Evolutionary conservation across 208 protist genomes (phyloP), one percentile per base, ranked within the genome.

Genomic region (Hexamita inflata): DNA sequence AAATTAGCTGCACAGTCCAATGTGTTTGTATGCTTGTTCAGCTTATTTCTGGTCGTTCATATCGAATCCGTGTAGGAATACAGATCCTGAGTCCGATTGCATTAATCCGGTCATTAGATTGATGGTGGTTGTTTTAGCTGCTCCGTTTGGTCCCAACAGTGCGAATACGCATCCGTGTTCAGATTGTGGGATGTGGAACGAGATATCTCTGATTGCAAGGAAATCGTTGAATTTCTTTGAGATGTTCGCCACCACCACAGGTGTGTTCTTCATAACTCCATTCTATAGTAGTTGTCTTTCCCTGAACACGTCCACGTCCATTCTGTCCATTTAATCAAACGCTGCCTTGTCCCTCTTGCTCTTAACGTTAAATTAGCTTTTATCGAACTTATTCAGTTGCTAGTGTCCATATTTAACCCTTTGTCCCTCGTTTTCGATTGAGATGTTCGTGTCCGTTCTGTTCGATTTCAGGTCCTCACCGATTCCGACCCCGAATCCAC

Each of bases 61-160:
- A 45, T 13, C 32, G 30, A n/a, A 13, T n/a, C 11, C 39, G 53
- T 34, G 9, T 11, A 75, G 7, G 29, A 11, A 39, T 7, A 40
- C 68, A 15, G 68, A 9, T 28, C 68, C 68, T 28, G 4, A 9
- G 11, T 4, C 59, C 11, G 53, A 9, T 15, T 34, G 2, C 28
- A 39, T 34, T 7, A 70, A 28, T 4, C 74, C 74, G 9, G 61
- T 58, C 61, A 77, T 58, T 28, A 77, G 75, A 2, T 58, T 26
- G 40, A 83, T 82, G 0, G 70, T 82, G 11, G 82, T 85, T 11
- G 81, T 78, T 68, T 85, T 85, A 65, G 81, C 82, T 11, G 82
- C 82, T 1, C 82, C 82, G 73, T 83, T 85, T 24, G 75, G 76
- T 0, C 82, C 82, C 0, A 85, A 78, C 29, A 85, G 60, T 29